A percentile compares a stretch with the other conserved stretches of the same genome.
These are phyloP conservation scores for Rhodamnia argentea DNA, from an alignment of 345 rosid species.

Conservation along the genomic window DNA sequence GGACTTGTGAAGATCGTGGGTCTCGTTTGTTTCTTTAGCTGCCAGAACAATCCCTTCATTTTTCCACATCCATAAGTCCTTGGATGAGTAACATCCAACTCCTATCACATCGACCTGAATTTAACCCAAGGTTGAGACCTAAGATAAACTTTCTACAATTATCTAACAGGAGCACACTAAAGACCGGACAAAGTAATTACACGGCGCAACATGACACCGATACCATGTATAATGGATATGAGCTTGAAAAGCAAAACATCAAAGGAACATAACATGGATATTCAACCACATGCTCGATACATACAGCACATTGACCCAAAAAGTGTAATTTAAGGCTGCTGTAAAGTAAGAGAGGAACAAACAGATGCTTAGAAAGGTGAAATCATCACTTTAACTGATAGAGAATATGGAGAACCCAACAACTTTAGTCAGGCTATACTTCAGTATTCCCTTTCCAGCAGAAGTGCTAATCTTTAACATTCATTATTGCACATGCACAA, in stretches of 20 bases:
- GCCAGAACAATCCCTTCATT: conserved; percentile 75
- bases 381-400: not conserved
- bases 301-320: not conserved
- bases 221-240: not conserved
- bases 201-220: not conserved
- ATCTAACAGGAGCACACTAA: not conserved
- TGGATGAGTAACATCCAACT: conserved; percentile 91
- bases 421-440: not conserved
- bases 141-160: not conserved
- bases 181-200: not conserved
- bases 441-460: not conserved
- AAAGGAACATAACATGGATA: not conserved
- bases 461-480: not conserved
- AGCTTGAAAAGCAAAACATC: not conserved
- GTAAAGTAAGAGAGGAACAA: not conserved
- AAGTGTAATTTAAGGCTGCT: not conserved
- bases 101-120: conserved; percentile 84
- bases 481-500: not conserved
- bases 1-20: conserved; percentile 69
- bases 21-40: conserved; percentile 57
- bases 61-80: conserved; percentile 88
- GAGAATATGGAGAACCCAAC: not conserved
- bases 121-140: not conserved
- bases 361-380: not conserved
- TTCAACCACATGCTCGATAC: not conserved